Evolutionary conservation across 2,329 filamentous ascomycete genomes (phyloP).

Genomic region (Fusarium albosuccineum): DNA sequence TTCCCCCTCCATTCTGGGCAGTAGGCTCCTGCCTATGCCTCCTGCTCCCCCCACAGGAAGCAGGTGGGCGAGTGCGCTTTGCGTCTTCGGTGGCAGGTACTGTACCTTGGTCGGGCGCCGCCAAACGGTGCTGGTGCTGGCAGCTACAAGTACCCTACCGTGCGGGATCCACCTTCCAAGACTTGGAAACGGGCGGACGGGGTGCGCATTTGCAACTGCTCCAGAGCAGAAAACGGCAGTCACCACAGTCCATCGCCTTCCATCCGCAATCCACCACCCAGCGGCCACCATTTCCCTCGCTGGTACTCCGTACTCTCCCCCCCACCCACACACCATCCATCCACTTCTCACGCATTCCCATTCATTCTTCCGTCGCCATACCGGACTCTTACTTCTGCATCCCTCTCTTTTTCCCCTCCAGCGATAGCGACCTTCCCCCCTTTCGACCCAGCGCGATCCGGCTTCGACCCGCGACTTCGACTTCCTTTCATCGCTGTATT

Average conservation of each 20-base stretch:
- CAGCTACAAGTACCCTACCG: slow-evolving; percentile 11
- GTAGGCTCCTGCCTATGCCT: not conserved
- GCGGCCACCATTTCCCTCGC: slow-evolving; percentile 11
- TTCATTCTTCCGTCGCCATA: slow-evolving; percentile 42
- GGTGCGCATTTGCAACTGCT: slow-evolving; percentile 10
- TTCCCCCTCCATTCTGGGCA: not conserved
- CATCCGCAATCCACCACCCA: slow-evolving; percentile 21
- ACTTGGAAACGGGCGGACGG: slow-evolving; percentile 18
- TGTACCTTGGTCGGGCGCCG: no score
- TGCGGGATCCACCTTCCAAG: not conserved
- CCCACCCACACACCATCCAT: slow-evolving; percentile 36
- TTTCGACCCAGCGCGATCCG: slow-evolving; percentile 19
- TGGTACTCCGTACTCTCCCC: slow-evolving; percentile 17
- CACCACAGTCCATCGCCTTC: slow-evolving; percentile 7
- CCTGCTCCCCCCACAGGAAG: slow-evolving; percentile 12
- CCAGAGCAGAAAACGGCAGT: slow-evolving; percentile 28
- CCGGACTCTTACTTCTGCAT: slow-evolving; percentile 36
- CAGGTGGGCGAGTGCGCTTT: not conserved
- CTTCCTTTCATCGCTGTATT: not conserved
- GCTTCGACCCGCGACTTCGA: slow-evolving; percentile 1
- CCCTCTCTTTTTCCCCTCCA: slow-evolving; percentile 29
- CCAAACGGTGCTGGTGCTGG: not conserved
- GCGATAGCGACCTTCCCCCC: slow-evolving; percentile 15
- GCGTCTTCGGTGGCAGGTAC: no score
- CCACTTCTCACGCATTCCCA: slow-evolving; percentile 38